A percentile compares a stretch with the other conserved stretches of the same genome.
phyloP scores from a whole-genome alignment of 2,329 filamentous ascomycete species.

The Ophiocordyceps camponoti-floridani region DNA sequence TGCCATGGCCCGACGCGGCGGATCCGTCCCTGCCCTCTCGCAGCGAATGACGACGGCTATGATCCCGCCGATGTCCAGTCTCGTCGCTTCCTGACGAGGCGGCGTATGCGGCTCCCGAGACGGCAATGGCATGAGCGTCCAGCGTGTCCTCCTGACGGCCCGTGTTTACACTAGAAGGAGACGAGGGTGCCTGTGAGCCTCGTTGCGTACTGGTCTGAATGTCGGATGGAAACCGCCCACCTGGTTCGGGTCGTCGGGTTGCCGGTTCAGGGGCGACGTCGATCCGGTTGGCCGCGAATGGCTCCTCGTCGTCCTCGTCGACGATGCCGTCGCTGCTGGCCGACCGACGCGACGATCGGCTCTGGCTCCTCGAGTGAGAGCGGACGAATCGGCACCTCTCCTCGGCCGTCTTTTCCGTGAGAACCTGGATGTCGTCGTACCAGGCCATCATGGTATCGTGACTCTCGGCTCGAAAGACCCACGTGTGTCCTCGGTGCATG shows the following conservation, averaged over 20 bases:
- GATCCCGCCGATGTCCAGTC: conserved; percentile 7
- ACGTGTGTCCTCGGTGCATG: conserved; percentile 69
- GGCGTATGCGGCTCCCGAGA: conserved; percentile 32
- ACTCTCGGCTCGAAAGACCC: conserved; percentile 54
- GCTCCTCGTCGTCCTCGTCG: conserved; percentile 52
- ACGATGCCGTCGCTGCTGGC: conserved; percentile 62
- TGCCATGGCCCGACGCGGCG: neutral
- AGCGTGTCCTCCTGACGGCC: conserved; percentile 24
- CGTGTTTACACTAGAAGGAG: conserved; percentile 69
- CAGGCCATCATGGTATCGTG: conserved; percentile 95
- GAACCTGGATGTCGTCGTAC: conserved; percentile 78
- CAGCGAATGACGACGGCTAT: neutral
- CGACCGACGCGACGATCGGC: conserved; percentile 43
- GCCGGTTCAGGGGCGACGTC: conserved; percentile 26
- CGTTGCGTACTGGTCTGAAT: conserved; percentile 62
- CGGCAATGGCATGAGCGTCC: conserved; percentile 42
- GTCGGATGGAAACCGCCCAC: conserved; percentile 94
- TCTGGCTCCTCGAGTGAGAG: conserved; percentile 61
- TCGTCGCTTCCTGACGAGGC: conserved; percentile 7
- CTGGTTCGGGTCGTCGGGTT: conserved; percentile 63
- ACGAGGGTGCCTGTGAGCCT: conserved; percentile 63
- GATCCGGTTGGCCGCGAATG: conserved; percentile 33
- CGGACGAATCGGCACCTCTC: conserved; percentile 79
- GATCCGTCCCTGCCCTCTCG: too few relatives aligned
- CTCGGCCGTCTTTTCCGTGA: conserved; percentile 78